Base-by-base conservation (phyloP, 495 filamentous ascomycete species). In the Penicillium canariense region DNA sequence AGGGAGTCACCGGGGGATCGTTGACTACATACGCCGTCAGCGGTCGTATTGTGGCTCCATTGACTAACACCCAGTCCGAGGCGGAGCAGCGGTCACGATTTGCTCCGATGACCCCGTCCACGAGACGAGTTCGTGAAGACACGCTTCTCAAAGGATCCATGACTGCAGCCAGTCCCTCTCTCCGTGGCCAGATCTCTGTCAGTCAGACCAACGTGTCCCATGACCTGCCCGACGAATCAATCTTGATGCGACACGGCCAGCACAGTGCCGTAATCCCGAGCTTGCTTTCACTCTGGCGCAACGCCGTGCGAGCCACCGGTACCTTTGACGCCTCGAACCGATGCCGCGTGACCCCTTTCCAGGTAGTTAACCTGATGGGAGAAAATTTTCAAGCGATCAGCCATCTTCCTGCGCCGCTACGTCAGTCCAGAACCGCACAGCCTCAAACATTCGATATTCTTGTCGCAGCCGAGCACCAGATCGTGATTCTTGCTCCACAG, bases 21-120 rank as follows among this genome's bases (percentile, higher is more conserved):
- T 67, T 86, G 56, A 85, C 87, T 15, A 66, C 77, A 22, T 95
- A 89, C 62, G 84, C 83, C 46, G 70, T 91, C 11, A 81, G 77
- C 17, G 90, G 90, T 20, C 88, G 86, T 48, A 75, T 89, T 47
- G 75, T 84, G 49, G 69, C 54, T 49, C 69, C 64, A 1, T 65
- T 63, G 7, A 48, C 66, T 32, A 66, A 68, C 10, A 67, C 54
- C 45, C 65, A 67, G 40, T 64, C 69, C 6, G 65, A 70, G 40
- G 44, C 65, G 71, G 74, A 64, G 54, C 70, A 73, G 52, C 74
- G 56, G 43, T 73, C 83, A 5, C 83, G 78, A 55, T 86, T 96
- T 46, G 87, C 85, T 1, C 91, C 90, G 0, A 89, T 91, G 86
- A 95, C 91, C 5, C 91, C 91, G 2, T 85, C 88, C 30, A 90